Percentiles rank a stretch among this genome's conserved stretches.
Conservation (phyloP, 495 filamentous ascomycete species). For the Usnea hakonensis region DNA sequence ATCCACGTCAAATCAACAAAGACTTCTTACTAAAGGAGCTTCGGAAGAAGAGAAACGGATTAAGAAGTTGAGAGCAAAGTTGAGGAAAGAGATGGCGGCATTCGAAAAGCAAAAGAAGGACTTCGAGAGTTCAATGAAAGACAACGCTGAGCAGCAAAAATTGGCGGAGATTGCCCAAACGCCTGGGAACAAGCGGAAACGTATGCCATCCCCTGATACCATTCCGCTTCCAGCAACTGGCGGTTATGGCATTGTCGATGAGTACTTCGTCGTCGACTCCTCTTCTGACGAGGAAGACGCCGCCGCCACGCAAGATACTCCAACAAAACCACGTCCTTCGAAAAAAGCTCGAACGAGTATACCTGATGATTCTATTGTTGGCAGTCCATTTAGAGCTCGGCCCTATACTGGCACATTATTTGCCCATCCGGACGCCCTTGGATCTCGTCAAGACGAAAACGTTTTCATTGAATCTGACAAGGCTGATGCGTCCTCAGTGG, state of each 20-base stretch:
- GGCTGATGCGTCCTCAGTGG: not conserved
- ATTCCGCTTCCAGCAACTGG: conserved; percentile 40
- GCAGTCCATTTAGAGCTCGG: conserved; percentile 13
- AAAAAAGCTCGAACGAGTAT: conserved; percentile 10
- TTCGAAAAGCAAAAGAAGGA: conserved; percentile 9
- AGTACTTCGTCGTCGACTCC: conserved; percentile 34
- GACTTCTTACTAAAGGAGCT: not conserved
- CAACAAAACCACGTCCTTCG: not conserved
- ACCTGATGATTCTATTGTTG: not conserved
- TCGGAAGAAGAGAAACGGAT: conserved; percentile 10
- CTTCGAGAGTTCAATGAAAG: conserved; percentile 3
- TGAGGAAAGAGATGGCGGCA: not conserved
- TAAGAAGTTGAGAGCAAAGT: conserved; percentile 1
- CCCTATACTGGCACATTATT: conserved; percentile 10
- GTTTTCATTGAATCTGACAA: not conserved
- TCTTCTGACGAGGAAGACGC: conserved; percentile 32
- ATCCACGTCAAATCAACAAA: not conserved
- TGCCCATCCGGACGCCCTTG: not conserved
- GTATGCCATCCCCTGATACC: conserved; percentile 34
- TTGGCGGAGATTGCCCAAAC: not conserved
- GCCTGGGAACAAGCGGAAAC: conserved; percentile 35
- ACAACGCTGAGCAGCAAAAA: conserved; percentile 9
- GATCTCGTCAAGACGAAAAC: conserved; percentile 6
- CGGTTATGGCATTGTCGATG: conserved; percentile 39
- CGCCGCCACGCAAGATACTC: conserved; percentile 10